A percentile compares a stretch with the other conserved stretches of the same genome.
Conservation (phyloP, 768 basidiomycete genomes). For the Baorangia bicolor region DNA sequence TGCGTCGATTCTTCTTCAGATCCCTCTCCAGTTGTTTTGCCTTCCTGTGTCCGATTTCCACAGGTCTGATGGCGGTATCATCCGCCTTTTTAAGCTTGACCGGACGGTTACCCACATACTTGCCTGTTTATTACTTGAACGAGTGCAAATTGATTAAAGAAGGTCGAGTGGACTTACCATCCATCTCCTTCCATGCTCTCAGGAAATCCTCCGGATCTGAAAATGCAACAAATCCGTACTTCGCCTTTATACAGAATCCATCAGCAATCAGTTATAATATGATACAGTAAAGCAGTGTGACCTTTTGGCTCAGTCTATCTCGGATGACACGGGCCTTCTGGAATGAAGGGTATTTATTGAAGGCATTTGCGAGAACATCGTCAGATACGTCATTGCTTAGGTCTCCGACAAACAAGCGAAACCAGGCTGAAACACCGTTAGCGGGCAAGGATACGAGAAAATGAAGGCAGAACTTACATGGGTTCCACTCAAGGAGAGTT, state of each 20-base stretch:
- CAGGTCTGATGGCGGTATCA: constrained; percentile 78
- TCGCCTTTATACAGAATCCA: constrained; percentile 56
- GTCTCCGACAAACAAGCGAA: constrained; percentile 95
- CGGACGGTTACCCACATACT: constrained; percentile 98
- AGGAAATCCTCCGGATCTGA: constrained; percentile 98
- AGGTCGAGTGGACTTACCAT: constrained; percentile 55
- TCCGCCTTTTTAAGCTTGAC: constrained; percentile 95
- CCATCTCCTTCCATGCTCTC: constrained; percentile 99
- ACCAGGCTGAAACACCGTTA: constrained; percentile 69
- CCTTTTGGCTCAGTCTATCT: constrained; percentile 93
- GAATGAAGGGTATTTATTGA: constrained; percentile 91
- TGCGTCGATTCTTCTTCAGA: constrained; percentile 83
- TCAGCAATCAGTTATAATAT: neutral
- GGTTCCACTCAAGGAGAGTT: constrained; percentile 96
- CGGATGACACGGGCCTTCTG: constrained; percentile 94
- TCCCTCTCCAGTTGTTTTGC: constrained; percentile 89
- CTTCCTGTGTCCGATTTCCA: constrained; percentile 91
- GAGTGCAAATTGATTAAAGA: neutral
- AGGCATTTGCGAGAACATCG: constrained; percentile 89
- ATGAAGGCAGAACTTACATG: constrained; percentile 56
- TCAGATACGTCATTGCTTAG: constrained; percentile 98
- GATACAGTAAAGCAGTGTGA: constrained; percentile 24
- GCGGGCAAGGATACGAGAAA: neutral
- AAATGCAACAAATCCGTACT: constrained; percentile 96
- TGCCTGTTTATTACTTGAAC: constrained; percentile 51